Evolutionary conservation across 192 early-diverging fungal species (phyloP).

Genomic region (Allomyces javanicus): DNA sequence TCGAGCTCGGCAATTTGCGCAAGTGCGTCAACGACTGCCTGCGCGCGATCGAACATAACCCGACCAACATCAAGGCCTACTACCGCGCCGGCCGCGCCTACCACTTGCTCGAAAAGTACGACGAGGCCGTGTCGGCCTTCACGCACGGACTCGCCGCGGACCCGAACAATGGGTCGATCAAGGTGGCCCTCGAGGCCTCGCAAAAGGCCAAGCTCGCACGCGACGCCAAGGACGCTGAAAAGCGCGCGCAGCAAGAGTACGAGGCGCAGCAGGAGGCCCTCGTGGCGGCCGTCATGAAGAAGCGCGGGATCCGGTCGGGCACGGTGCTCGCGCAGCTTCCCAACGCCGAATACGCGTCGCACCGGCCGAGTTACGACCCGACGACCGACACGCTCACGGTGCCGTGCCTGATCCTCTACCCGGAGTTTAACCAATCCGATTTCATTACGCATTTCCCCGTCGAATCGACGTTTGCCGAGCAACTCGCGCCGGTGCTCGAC

Average conservation of each 20-base stretch:
- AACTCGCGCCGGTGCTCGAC: slow-evolving; percentile 60
- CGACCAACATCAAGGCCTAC: slow-evolving; percentile 75
- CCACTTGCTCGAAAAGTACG: slow-evolving; percentile 51
- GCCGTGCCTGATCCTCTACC: slow-evolving; percentile 87
- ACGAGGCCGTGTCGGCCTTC: slow-evolving; percentile 36
- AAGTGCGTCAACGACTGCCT: slow-evolving; percentile 76
- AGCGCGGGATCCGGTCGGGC: neutral
- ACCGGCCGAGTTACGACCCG: slow-evolving; percentile 9
- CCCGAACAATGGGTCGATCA: neutral
- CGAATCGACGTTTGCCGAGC: slow-evolving; percentile 55
- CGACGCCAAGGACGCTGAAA: slow-evolving; percentile 11
- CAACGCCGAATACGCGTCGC: neutral
- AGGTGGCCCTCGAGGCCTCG: neutral
- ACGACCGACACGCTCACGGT: slow-evolving; percentile 39
- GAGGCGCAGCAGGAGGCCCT: too few species aligned
- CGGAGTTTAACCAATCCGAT: slow-evolving; percentile 79
- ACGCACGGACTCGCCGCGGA: neutral
- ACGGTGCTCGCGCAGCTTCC: neutral
- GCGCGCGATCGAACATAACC: slow-evolving; percentile 53
- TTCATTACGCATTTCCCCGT: slow-evolving; percentile 72
- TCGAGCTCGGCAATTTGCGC: slow-evolving; percentile 78
- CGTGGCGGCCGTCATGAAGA: slow-evolving; percentile 1
- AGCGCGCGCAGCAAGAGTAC: slow-evolving; percentile 11
- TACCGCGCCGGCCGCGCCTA: slow-evolving; percentile 77
- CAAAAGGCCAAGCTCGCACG: slow-evolving; percentile 11